Evolutionary conservation across 2,329 filamentous ascomycete species (phyloP), one percentile per base, ranked within the genome.

Genomic region (Talaromyces sp.): DNA sequence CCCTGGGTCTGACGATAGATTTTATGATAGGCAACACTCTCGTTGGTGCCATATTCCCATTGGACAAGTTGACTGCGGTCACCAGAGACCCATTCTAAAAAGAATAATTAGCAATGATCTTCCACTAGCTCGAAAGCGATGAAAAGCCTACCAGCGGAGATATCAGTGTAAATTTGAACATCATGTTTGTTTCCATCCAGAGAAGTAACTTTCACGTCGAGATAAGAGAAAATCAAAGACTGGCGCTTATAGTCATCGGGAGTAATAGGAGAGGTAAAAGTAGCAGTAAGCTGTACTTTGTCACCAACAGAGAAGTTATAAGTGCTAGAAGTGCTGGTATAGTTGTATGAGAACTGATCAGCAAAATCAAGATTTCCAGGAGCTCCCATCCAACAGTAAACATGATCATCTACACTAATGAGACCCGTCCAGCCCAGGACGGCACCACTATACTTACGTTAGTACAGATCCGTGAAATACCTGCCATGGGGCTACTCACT

Each of bases 101-200:
- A 13, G n/a, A n/a, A n/a, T n/a, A 53, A 27, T 53, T 53, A 32
- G 24, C 50, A 53, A 32, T 26, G 17, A n/a, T n/a, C 0, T 27
- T 53, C 21, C 24, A 11, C 35, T 46, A 58, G 43, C 29, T 57
- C 38, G 31, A 32, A 32, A 29, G 65, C 21, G 10, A 41, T n/a
- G 53, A 32, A 51, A 11, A 26, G 46, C 56, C 21, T 51, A 88
- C 86, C 86, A 58, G 85, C 86, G 56, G 87, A 86, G 41, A 90
- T 86, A 68, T 92, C 89, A 24, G 87, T 81, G 69, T 93, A 92
- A 4, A 92, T 68, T 68, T 90, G 84, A 2, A 91, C 86, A 52
- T 83, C 75, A 70, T 92, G 89, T 1, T 77, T 65, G 3, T 70
- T 69, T 10, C 86, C 86, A 71, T 92, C 89, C 2, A 84, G 67